Base-by-base conservation (phyloP, 2,329 filamentous ascomycete species). In the Metarhizium brunneum region DNA sequence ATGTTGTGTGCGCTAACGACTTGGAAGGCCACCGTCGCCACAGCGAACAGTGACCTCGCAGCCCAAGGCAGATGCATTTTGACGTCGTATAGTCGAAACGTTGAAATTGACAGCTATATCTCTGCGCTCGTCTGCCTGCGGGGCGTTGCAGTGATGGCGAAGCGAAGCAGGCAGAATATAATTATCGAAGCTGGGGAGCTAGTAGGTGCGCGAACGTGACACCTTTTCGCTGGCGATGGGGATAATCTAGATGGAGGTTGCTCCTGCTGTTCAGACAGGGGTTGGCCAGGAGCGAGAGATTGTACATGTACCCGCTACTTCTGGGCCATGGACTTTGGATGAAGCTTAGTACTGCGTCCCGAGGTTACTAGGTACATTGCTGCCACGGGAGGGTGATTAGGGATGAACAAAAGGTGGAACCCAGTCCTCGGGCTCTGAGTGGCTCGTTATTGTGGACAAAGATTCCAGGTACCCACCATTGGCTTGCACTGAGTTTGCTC, bases 1-100 rank as follows among this genome's bases (percentile, higher is more conserved):
- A 99, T 97, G 79, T 95, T 97, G 83, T 99, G 94, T 65, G 90
- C 90, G 62, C 82, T 80, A 62, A 85, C 79, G 64, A 83, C 81
- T 65, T 85, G 77, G 64, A 74, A 69, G 66, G 67, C 65, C 55
- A 71, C 63, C 59, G 71, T 67, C 54, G 71, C 72, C 55, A 69
- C 71, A 47, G 43, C 32, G 63, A 76, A 64, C 60, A 76, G 61
- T 52, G 72, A 65, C 69, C 69, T 73, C 69, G 75, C 74, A 56
- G 76, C 70, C 54, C 60, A 60, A 57, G 65, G 54, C 55, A 68
- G 62, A 58, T 64, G 60, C 68, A 70, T 70, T 49, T 52, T 54
- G 18, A 43, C 29, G 25, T 43, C 7, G 14, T 36, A 36, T 25
- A 29, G 32, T 43, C 4, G 25, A 42, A 10, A 4, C 16, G 3